Conservation (phyloP, 2,329 filamentous ascomycete species). For the Pseudocercospora fijiensis region DNA sequence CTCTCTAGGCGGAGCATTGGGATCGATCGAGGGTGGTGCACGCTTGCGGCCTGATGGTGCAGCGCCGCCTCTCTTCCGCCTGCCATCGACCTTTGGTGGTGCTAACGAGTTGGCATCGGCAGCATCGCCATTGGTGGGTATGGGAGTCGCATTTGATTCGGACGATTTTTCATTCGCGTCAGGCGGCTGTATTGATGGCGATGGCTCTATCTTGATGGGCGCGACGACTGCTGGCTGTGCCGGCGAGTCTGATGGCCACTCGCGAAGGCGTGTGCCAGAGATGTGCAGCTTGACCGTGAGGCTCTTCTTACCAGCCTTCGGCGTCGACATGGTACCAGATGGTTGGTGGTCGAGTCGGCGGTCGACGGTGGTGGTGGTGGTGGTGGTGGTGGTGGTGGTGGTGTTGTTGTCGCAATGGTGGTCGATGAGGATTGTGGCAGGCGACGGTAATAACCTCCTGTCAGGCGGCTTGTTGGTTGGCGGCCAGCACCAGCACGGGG, state of each 20-base stretch:
- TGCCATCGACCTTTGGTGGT: constrained; percentile 47
- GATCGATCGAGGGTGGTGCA: constrained; percentile 50
- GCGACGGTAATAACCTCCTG: not conserved
- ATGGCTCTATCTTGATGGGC: constrained; percentile 39
- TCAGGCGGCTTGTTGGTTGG: not conserved
- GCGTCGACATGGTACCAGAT: constrained; percentile 29
- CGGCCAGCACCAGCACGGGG: not conserved
- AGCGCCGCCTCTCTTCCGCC: constrained; percentile 66
- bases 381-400: constrained; percentile 9
- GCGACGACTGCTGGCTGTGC: constrained; percentile 4
- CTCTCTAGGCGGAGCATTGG: constrained; percentile 35
- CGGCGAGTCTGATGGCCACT: constrained; percentile 31
- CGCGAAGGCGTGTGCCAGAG: constrained; percentile 30
- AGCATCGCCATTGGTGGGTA: constrained; percentile 37
- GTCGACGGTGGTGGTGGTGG: constrained; percentile 8
- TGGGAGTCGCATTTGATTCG: constrained; percentile 45
- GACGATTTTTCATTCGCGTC: constrained; percentile 42
- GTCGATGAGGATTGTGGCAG: not conserved
- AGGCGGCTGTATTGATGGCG: constrained; percentile 37
- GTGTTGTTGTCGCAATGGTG: constrained; percentile 1
- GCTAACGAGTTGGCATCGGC: constrained; percentile 44
- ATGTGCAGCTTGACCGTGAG: constrained; percentile 34
- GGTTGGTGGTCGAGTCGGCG: constrained; percentile 23
- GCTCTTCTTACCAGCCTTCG: constrained; percentile 34
- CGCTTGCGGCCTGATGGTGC: constrained; percentile 34